Evolutionary conservation across 306 rosid genomes (phyloP).

Genomic region (Albizia julibrissin): DNA sequence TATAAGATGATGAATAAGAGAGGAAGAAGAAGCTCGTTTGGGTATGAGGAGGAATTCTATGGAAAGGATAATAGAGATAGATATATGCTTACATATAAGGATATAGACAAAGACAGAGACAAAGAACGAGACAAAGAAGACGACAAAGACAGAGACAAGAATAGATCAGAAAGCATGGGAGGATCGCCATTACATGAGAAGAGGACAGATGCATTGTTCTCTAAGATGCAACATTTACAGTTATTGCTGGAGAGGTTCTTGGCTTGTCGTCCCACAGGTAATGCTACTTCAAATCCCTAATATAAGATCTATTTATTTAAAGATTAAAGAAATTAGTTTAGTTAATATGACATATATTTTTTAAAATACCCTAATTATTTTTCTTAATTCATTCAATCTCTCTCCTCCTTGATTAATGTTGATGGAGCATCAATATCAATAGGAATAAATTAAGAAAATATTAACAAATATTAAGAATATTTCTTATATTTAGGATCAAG

Average conservation of each 20-base stretch:
- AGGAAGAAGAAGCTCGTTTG: slow-evolving; percentile 56
- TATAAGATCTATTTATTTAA: no score
- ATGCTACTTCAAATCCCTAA: no score
- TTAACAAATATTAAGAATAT: no score
- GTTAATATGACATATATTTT: no score
- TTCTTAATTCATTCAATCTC: no score
- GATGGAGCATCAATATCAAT: no score
- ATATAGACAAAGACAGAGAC: neutral
- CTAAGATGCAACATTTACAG: slow-evolving; percentile 78
- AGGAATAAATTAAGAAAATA: rapidly evolving
- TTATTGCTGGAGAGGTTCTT: slow-evolving; percentile 77
- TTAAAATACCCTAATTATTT: no score
- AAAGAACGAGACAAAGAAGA: slow-evolving; percentile 10
- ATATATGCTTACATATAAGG: neutral
- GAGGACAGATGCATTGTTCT: slow-evolving; percentile 58
- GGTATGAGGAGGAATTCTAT: slow-evolving; percentile 53
- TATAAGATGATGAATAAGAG: slow-evolving; percentile 73
- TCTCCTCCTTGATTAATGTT: no score
- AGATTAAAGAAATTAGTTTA: no score
- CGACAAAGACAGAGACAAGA: slow-evolving; percentile 1
- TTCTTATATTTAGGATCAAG: no score
- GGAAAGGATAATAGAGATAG: slow-evolving; percentile 11
- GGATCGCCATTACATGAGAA: slow-evolving; percentile 54
- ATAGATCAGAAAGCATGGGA: neutral
- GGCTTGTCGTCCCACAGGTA: slow-evolving; percentile 91